Evolutionary conservation across 1,284 basidiomycete species (phyloP).

Genomic region (Ceratobasidium sp.): DNA sequence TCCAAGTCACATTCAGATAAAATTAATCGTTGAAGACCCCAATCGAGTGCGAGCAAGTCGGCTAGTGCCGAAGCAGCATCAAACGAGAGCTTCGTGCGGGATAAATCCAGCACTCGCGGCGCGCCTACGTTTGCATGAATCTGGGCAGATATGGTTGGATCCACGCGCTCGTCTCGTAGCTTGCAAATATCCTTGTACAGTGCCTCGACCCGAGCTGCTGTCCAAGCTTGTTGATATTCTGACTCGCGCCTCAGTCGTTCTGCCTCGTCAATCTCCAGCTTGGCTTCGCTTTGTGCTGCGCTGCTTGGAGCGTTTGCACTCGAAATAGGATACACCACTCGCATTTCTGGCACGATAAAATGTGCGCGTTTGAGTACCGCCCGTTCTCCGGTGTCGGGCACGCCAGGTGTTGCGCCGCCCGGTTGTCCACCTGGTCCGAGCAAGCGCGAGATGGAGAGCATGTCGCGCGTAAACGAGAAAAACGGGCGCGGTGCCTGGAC

Average conservation of each 20-base stretch:
- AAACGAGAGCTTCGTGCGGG: slow-evolving; percentile 74
- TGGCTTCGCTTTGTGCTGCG: slow-evolving; percentile 61
- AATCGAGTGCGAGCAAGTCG: slow-evolving; percentile 88
- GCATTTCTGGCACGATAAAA: slow-evolving; percentile 82
- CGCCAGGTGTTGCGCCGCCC: slow-evolving; percentile 10
- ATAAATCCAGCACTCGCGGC: slow-evolving; percentile 77
- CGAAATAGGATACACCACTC: slow-evolving; percentile 86
- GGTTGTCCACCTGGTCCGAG: slow-evolving; percentile 26
- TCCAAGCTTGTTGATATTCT: slow-evolving; percentile 74
- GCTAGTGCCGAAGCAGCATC: slow-evolving; percentile 80
- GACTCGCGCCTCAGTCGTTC: slow-evolving; percentile 74
- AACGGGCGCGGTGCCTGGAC: slow-evolving; percentile 71
- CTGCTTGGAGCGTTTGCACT: slow-evolving; percentile 79
- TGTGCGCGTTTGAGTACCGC: slow-evolving; percentile 81
- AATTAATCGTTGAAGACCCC: slow-evolving; percentile 83
- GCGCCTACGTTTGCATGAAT: slow-evolving; percentile 61
- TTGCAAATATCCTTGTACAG: slow-evolving; percentile 83
- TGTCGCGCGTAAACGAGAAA: slow-evolving; percentile 57
- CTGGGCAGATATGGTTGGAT: slow-evolving; percentile 26
- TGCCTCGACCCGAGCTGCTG: slow-evolving; percentile 76
- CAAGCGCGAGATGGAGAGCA: slow-evolving; percentile 37
- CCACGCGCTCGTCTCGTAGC: slow-evolving; percentile 72
- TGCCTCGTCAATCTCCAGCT: slow-evolving; percentile 52
- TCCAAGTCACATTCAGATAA: slow-evolving; percentile 83
- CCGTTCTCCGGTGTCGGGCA: slow-evolving; percentile 41